These are phyloP conservation scores for Vachellia collinsii DNA, from an alignment of 306 rosid species.

Conservation along the genomic window DNA sequence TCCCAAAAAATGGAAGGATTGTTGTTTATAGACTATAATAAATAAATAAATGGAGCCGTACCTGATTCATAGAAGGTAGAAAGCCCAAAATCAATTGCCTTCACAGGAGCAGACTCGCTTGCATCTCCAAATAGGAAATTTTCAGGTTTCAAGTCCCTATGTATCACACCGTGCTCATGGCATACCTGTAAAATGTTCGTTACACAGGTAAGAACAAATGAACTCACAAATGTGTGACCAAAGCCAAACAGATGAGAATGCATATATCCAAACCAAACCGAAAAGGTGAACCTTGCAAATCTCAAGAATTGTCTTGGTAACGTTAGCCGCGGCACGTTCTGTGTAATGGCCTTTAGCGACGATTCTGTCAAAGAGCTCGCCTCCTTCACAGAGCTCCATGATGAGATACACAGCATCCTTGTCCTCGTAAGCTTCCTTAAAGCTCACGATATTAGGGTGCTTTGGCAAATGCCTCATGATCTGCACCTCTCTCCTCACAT, in stretches of 20 bases:
- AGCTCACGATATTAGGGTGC: constrained; percentile 77
- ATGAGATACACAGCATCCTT: constrained; percentile 81
- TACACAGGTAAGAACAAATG: background rate
- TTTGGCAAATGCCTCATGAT: constrained; percentile 81
- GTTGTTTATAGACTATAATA: background rate
- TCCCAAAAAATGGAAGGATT: background rate
- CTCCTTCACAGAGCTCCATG: constrained; percentile 93
- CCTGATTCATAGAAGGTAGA: constrained; percentile 74
- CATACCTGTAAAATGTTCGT: constrained; percentile 61
- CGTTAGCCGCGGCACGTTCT: constrained; percentile 83
- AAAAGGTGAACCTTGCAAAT: constrained; percentile 68
- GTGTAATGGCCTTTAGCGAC: constrained; percentile 85
- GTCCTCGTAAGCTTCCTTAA: constrained; percentile 87
- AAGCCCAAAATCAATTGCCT: constrained; percentile 95
- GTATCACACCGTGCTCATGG: constrained; percentile 84
- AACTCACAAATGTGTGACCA: background rate
- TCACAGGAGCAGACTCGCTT: constrained; percentile 61
- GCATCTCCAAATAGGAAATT: constrained; percentile 80
- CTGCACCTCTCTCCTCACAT: constrained; percentile 84
- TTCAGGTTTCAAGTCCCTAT: constrained; percentile 92
- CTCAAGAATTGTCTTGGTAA: constrained; percentile 72
- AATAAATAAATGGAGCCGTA: constrained; percentile 14
- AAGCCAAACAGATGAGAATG: background rate
- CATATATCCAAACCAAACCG: background rate
- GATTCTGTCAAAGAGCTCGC: constrained; percentile 89